Conservation (phyloP, 73 alveolate genomes). For the Symbiodinium natans region DNA sequence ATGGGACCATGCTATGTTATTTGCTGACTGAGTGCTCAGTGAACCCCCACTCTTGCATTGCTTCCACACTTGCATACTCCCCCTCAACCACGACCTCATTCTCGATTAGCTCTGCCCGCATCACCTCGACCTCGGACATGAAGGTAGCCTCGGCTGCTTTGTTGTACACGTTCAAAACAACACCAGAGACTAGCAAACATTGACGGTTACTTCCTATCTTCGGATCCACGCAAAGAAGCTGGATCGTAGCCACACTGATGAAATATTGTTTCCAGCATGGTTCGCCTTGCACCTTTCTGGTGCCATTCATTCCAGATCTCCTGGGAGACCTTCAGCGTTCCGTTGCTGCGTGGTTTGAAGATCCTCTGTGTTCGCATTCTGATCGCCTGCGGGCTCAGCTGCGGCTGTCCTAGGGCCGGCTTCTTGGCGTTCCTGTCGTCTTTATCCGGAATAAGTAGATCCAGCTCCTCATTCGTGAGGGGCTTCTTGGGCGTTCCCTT, state of each 20-base stretch:
- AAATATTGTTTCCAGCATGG: background rate
- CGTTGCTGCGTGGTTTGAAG: constrained; percentile 18
- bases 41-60: constrained; percentile 15
- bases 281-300: background rate
- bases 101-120: constrained; percentile 39
- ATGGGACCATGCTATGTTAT: too few relatives aligned
- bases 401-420: background rate
- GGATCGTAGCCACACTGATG: constrained; percentile 43
- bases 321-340: background rate
- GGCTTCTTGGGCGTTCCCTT: too few relatives aligned
- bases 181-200: background rate
- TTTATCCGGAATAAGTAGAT: background rate
- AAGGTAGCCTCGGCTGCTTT: constrained; percentile 17
- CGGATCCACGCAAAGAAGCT: background rate
- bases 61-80: background rate
- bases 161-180: background rate
- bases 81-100: constrained; percentile 41
- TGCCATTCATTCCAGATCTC: constrained; percentile 44
- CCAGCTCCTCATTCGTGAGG: too few relatives aligned
- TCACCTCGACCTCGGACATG: constrained; percentile 40
- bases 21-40: background rate
- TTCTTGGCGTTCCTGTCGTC: background rate
- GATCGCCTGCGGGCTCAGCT: background rate
- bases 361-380: background rate
- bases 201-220: background rate